Percentiles rank a stretch among this genome's conserved stretches.
Evolutionary conservation across 495 filamentous ascomycete species (phyloP).

Genomic region (Cercophora sp.): DNA sequence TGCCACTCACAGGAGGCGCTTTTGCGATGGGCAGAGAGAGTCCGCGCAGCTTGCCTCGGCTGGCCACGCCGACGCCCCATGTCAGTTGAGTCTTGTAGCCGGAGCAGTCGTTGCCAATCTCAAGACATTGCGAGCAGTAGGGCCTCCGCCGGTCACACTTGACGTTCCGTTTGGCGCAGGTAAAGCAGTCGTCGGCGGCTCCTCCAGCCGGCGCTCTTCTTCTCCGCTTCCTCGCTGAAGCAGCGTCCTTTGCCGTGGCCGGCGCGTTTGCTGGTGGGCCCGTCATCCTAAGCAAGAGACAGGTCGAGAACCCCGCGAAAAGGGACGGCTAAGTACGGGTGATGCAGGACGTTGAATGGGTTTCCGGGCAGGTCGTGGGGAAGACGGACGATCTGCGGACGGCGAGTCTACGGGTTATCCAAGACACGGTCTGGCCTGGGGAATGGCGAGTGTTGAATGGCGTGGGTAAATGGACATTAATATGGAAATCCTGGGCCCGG

Average conservation of each 20-base stretch:
- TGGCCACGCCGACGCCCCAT: conserved; percentile 96
- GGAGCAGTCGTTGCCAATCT: conserved; percentile 86
- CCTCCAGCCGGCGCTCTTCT: conserved; percentile 85
- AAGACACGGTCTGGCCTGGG: conserved; percentile 34
- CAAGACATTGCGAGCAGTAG: conserved; percentile 93
- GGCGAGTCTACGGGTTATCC: conserved; percentile 26
- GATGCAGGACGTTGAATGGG: too few relatives aligned
- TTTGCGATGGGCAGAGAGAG: conserved; percentile 80
- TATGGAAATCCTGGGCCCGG: conserved; percentile 39
- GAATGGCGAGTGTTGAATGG: conserved; percentile 37
- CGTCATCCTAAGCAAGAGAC: conserved; percentile 35
- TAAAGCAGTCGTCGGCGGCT: conserved; percentile 93
- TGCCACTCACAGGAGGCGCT: conserved; percentile 53
- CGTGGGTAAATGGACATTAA: conserved; percentile 45
- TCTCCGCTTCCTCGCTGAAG: conserved; percentile 68
- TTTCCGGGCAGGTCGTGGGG: conserved; percentile 1
- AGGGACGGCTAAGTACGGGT: conserved; percentile 11
- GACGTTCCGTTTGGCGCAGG: conserved; percentile 74
- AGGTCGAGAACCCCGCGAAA: background rate
- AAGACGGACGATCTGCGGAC: conserved; percentile 27
- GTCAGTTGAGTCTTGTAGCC: conserved; percentile 97
- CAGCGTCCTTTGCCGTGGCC: conserved; percentile 38
- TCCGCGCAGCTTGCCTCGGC: conserved; percentile 89
- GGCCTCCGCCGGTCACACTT: conserved; percentile 91
- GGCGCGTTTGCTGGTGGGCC: conserved; percentile 39